Percentiles rank a stretch among this genome's conserved stretches.
These are phyloP conservation scores for Eucalyptus dawsonii DNA, from an alignment of 345 rosid genomes.

Conservation along the genomic window DNA sequence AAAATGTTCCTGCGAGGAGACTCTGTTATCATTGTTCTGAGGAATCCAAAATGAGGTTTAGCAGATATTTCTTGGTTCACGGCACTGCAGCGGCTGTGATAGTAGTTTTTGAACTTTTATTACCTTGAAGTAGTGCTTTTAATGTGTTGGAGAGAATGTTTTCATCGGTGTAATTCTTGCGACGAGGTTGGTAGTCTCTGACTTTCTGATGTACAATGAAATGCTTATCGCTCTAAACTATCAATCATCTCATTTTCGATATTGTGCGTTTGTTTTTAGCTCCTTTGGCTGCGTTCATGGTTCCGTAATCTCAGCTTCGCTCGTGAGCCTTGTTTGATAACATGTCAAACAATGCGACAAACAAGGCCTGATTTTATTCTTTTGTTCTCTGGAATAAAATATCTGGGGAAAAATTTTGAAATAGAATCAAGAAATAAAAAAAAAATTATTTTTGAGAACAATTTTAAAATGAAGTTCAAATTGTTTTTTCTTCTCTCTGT, in stretches of 20 bases:
- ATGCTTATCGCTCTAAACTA: neutral
- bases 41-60: constrained; percentile 71
- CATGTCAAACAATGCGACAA: too few relatives aligned
- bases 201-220: neutral
- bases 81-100: neutral
- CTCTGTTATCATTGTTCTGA: constrained; percentile 90
- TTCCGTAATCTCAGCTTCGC: neutral
- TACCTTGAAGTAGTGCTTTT: neutral
- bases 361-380: too few relatives aligned
- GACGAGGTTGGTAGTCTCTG: neutral
- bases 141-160: neutral
- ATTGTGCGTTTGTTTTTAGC: neutral
- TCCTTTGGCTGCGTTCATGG: neutral
- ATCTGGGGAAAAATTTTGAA: accelerated
- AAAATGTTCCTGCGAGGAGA: constrained; percentile 99
- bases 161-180: neutral
- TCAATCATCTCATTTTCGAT: neutral
- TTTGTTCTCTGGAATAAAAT: too few relatives aligned
- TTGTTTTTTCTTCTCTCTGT: too few relatives aligned
- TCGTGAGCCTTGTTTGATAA: neutral
- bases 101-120: neutral
- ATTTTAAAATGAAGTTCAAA: too few relatives aligned
- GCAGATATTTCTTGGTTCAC: neutral
- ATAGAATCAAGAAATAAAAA: too few relatives aligned
- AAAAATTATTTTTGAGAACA: too few relatives aligned